Evolutionary conservation across 169 alveolate genomes (phyloP), one percentile per base, ranked within the genome.

Genomic region (Eimeria acervulina): DNA sequence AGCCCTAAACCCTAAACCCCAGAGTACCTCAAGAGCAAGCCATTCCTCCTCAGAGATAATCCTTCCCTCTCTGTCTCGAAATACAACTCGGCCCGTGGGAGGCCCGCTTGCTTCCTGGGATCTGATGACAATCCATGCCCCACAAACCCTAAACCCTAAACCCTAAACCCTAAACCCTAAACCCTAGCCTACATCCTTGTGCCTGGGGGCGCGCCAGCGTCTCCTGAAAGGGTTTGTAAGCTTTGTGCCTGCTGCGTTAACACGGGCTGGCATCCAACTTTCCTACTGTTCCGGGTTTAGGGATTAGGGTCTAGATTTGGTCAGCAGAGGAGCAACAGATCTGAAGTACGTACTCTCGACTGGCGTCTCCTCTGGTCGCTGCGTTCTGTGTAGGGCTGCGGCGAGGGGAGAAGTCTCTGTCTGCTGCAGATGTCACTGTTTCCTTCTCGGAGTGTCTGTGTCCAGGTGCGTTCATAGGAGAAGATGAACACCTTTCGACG

Each of bases 1-100:
- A n/a, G 47, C 44, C 44, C 19, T 47, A 19, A 47, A 26, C 68
- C 70, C 85, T 74, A 42, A 76, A 42, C 63, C 87, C 63, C 42
- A 42, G 38, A n/a, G 42, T 61, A 89, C 95, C 95, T 95, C 93
- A 63, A 85, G 87, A 26, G 92, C 42, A 4, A 95, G 93, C 96
- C 96, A 95, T 42, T 95, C 96, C 74, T 70, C 96, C 51, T 89
- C 94, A 38, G 93, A 66, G 26, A 95, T 95, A 36, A 95, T 76
- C 13, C 94, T 44, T 36, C 96, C 96, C 38, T 95, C 90, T 87
- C 83, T 68, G 87, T 95, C 94, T 17, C 96, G 95, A 87, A 85
- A 95, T 7, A 95, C 90, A 52, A 95, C 84, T 26, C 72, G 90
- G 28, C 74, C 51, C 72, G 72, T 6, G 7, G 61, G 90, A 33